Base-by-base conservation (phyloP, 768 basidiomycete genomes). In the Dioszegia hungarica region DNA sequence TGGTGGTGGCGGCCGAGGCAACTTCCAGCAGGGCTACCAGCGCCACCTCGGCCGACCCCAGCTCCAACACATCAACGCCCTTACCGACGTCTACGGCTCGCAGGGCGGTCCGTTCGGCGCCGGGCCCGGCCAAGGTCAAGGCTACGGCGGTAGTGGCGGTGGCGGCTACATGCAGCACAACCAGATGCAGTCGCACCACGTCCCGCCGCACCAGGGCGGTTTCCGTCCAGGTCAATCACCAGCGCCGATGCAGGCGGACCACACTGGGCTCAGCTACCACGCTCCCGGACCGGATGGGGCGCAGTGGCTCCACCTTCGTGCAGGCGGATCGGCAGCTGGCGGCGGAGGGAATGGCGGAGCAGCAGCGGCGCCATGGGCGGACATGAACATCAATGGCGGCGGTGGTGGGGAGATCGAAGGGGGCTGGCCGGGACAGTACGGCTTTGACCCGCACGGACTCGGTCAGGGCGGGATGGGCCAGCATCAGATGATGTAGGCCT, bases 31-130 rank as follows among this genome's bases (percentile, higher is more conserved):
- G 17, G 48, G 56, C 19, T 37, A 40, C 53, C 73, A 67, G 25
- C 62, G 72, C 24, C 73, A 77, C 52, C 67, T 74, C 44, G 75
- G 75, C 37, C 69, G 73, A 60, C 74, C 68, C 46, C 62, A 68
- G 34, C 60, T 76, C 33, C 75, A 77, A 48, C 76, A 77, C 67
- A 67, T 75, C 57, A 76, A 76, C 66, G 72, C 74, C 31, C 62
- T 77, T 44, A 72, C 68, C 59, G 76, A 77, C 29, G 69, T 72
- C 34, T 77, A 76, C 61, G 76, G 73, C 20, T 66, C 61, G 43
- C 65, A 64, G 36, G 64, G 57, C 45, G 53, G 60, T 39, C 68
- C 68, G 3, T 66, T 64, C 60, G 54, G 64, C 31, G 58, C 53
- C 5, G 60, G 56, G 11, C 44, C 33, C 22, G 39, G 47, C 14